phyloP scores from a whole-genome alignment of 768 basidiomycete genomes.

The Lactifluus volemus region DNA sequence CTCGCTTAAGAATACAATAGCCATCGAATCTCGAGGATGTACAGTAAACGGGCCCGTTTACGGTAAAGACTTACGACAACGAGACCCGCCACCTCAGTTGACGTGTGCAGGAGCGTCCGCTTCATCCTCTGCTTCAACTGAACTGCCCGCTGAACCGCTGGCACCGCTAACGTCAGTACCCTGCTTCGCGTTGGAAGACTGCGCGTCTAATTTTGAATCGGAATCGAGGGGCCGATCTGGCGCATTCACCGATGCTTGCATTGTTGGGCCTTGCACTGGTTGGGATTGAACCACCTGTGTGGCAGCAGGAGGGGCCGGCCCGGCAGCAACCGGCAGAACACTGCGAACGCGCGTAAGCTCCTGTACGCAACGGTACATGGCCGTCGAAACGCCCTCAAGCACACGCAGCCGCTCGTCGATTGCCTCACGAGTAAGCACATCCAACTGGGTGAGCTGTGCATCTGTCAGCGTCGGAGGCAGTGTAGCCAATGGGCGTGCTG shows the following conservation, averaged over 20 bases:
- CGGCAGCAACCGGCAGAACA: constrained; percentile 33
- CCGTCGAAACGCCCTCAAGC: constrained; percentile 67
- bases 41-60: not conserved
- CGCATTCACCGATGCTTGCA: not conserved
- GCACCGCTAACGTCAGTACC: constrained; percentile 12
- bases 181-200: constrained; percentile 5
- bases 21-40: not conserved
- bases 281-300: constrained; percentile 6
- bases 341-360: constrained; percentile 73
- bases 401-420: constrained; percentile 79
- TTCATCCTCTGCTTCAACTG: not conserved
- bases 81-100: not conserved
- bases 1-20: not conserved
- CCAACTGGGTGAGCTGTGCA: constrained; percentile 56
- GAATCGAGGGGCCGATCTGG: constrained; percentile 8
- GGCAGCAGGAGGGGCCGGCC: not conserved
- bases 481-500: constrained; percentile 20
- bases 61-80: not conserved
- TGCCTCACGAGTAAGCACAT: constrained; percentile 62
- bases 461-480: constrained; percentile 45
- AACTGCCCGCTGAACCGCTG: not conserved
- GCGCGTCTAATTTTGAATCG: constrained; percentile 3
- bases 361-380: constrained; percentile 66
- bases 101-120: not conserved
- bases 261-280: constrained; percentile 1